phyloP scores from a whole-genome alignment of 2,329 filamentous ascomycete genomes.

The Diplodia scrobiculata region DNA sequence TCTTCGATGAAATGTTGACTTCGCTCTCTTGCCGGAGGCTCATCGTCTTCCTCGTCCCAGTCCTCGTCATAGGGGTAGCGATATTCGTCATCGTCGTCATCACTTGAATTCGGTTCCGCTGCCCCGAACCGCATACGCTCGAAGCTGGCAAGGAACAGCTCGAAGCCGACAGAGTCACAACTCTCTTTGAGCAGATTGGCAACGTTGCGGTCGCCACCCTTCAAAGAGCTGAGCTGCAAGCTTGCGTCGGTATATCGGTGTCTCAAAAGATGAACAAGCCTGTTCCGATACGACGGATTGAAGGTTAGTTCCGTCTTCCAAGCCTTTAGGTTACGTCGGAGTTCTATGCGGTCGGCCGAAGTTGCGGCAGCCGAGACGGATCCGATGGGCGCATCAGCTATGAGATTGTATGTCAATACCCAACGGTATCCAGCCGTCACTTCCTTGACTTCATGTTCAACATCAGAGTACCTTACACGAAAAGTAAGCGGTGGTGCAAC shows the following conservation, averaged over 20 bases:
- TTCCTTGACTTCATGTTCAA: conserved; percentile 52
- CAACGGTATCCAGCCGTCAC: conserved; percentile 54
- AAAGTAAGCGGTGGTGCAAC: not conserved
- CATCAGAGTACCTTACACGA: conserved; percentile 54
- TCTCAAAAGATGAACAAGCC: not conserved
- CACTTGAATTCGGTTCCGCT: not conserved
- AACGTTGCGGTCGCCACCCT: not conserved
- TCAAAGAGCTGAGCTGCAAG: not conserved
- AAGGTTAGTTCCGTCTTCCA: not conserved
- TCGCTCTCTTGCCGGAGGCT: not conserved
- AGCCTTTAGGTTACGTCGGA: not conserved
- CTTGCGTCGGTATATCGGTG: not conserved
- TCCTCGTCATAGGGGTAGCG: not conserved
- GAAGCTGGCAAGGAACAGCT: not conserved
- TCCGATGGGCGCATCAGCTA: conserved; percentile 31
- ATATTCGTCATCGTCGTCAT: not conserved
- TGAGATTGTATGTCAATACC: conserved; percentile 58
- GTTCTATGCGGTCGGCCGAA: not conserved
- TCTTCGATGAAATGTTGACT: not conserved
- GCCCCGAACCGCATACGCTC: not conserved
- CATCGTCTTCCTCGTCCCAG: not conserved
- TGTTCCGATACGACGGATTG: not conserved
- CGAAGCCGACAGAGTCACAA: not conserved
- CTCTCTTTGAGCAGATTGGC: not conserved
- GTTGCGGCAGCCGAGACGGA: not conserved